A percentile compares a stretch with the other conserved stretches of the same genome.
Conservation (phyloP, 441 rosid species). For the Euphorbia schlechtendalii region DNA sequence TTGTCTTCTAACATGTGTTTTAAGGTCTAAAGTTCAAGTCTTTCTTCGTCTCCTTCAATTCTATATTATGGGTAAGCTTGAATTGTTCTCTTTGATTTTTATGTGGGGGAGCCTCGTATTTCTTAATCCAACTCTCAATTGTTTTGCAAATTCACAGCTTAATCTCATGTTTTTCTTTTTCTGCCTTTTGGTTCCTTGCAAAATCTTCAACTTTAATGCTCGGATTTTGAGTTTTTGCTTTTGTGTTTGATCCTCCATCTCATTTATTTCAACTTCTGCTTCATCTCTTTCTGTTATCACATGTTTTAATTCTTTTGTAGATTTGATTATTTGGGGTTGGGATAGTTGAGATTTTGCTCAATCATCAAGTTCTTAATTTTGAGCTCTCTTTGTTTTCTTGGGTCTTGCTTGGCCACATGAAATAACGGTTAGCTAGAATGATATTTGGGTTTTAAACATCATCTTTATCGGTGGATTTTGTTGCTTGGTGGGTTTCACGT, state of each 20-base stretch:
- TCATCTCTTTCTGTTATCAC: slow-evolving; percentile 17
- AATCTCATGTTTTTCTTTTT: neutral
- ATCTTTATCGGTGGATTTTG: slow-evolving; percentile 33
- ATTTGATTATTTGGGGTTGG: slow-evolving; percentile 22
- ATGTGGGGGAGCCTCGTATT: neutral
- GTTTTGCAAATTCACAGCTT: no score
- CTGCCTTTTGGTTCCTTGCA: neutral
- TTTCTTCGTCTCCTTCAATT: slow-evolving; percentile 1
- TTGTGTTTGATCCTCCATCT: slow-evolving; percentile 6
- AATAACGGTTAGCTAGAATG: slow-evolving; percentile 40
- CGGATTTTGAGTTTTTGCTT: slow-evolving; percentile 12
- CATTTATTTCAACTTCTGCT: slow-evolving; percentile 10
- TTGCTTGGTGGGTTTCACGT: no score
- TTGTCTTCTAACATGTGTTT: neutral
- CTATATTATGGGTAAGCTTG: slow-evolving; percentile 1
- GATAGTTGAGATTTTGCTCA: slow-evolving; percentile 11
- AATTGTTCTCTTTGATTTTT: neutral
- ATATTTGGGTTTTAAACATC: slow-evolving; percentile 18
- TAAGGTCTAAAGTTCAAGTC: neutral
- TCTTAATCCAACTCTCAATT: no score
- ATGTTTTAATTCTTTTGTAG: slow-evolving; percentile 10
- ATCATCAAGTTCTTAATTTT: slow-evolving; percentile 18
- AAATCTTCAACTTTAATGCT: neutral
- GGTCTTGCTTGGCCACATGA: slow-evolving; percentile 55
- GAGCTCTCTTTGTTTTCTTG: slow-evolving; percentile 6